These are phyloP conservation scores for Rosa persica DNA, from an alignment of 306 rosid genomes.

Conservation along the genomic window DNA sequence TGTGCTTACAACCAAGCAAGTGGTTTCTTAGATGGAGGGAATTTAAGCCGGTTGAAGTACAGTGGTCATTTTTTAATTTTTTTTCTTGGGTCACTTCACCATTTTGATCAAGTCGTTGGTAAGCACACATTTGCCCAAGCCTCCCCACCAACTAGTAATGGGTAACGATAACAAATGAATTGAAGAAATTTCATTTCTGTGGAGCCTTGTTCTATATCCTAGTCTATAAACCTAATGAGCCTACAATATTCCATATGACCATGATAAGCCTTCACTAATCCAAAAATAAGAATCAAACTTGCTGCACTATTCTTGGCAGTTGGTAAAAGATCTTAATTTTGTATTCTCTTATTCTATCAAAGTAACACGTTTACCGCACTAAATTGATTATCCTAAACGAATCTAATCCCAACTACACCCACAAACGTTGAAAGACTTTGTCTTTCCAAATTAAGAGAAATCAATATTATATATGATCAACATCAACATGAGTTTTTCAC, in stretches of 20 bases:
- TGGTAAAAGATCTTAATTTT: neutral
- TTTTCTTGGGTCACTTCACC: too few relatives aligned
- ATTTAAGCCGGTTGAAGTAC: neutral
- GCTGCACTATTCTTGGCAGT: neutral
- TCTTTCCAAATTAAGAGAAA: neutral
- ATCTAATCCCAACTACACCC: conserved; percentile 3
- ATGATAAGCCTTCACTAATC: neutral
- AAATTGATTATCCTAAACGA: neutral
- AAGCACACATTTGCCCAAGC: too few relatives aligned
- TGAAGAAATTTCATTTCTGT: neutral
- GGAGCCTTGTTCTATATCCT: neutral
- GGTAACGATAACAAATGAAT: neutral
- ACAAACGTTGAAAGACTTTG: neutral
- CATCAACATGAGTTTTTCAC: conserved; percentile 1
- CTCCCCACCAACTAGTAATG: too few relatives aligned
- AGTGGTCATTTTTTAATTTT: too few relatives aligned
- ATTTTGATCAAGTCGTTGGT: too few relatives aligned
- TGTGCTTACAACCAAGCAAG: neutral
- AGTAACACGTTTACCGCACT: conserved; percentile 1
- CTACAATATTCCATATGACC: neutral
- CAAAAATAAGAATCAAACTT: neutral
- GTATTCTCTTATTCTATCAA: neutral
- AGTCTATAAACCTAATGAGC: neutral
- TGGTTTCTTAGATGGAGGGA: neutral
- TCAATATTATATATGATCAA: neutral